Evolutionary conservation across 2,329 filamentous ascomycete genomes (phyloP), one percentile per base, ranked within the genome.

Genomic region (Didymella sp.): DNA sequence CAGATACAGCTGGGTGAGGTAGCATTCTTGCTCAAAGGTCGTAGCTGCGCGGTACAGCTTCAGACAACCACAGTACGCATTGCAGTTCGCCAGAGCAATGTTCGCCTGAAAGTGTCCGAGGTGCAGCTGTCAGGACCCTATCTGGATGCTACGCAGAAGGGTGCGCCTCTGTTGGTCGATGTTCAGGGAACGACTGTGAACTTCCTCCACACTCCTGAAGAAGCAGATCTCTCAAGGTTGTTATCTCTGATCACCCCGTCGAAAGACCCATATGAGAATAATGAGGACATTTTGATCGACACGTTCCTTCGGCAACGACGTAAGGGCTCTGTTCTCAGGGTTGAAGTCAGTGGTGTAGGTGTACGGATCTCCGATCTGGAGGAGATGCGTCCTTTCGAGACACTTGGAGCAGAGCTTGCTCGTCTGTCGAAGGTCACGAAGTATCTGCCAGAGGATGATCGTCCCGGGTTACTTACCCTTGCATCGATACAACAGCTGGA

Each of bases 241-340:
- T 79, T 99, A 0, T 89, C 90, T 49, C 82, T 99, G 48, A 90
- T 99, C 52, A 96, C 90, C 6, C 96, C 95, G 0, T 96, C 93
- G 0, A 95, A 92, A 62, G 87, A 95, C 73, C 92, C 93, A 61
- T 97, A 95, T 67, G 89, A 94, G 59, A 87, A 88, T 43, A 90
- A 96, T 58, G 92, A 97, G 66, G 94, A 98, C 68, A 96, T 99
- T 58, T 88, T 99, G 82, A 85, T 99, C 21, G 94, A 98, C 66
- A 97, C 92, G 0, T 81, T 99, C 0, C 79, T 98, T 13, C 85
- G 91, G 21, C 95, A 99, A 74, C 84, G 95, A 58, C 85, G 89
- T 50, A 94, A 97, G 75, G 95, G 94, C 0, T 88, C 90, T 9
- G 89, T 98, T 6, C 79, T 97, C 27, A 87, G 91, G 45, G 74